Base-by-base conservation (phyloP, 305 asterid species). In the Solanum hybrid region DNA sequence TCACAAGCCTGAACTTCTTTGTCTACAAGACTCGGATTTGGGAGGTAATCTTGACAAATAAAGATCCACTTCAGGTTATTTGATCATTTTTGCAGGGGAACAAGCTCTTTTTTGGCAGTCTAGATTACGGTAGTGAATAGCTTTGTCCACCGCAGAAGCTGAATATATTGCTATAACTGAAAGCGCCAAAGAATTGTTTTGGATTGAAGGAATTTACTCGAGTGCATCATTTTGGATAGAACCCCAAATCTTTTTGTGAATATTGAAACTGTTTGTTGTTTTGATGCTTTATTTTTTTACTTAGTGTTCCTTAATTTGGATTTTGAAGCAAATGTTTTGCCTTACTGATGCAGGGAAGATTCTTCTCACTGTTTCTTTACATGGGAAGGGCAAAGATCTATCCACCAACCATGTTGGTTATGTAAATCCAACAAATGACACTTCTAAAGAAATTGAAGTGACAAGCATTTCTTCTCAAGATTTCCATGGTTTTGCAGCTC, bases 281-380 rank as follows among this genome's bases (percentile, higher is more conserved):
- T 29, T 10, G 71, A 29, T 82, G 72, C 56, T 79, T 90, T 40
- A 19, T 81, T 75, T 6, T 79, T 79, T 14, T 22, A 6, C 45
- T 36, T 66, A 14, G 4, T 51, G 78, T 27, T 19, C 34, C 56
- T 35, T 85, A 4, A 14, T 71, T 35, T 86, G 88, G 14, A 66
- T n/a, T n/a, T 73, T 87, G 69, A 77, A 72, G 42, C 81, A 87
- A 78, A 27, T 73, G 89, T 79, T 80, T 79, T 89, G 81, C 87
- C 89, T 78, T 79, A 87, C 37, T 22, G 69, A 80, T 89, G 91
- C 91, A 97, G 99, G 99, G 42, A 95, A 94, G 90, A 92, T 97
- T 91, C 98, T 95, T 90, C 91, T 96, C 26, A 89, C 95, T 86
- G 91, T 97, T 86, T 96, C 98, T 69, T 86, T 95, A 89, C 98